Evolutionary conservation across 148 eudicot species (phyloP), one percentile per base, ranked within the genome.

Genomic region (Beta vulgaris): DNA sequence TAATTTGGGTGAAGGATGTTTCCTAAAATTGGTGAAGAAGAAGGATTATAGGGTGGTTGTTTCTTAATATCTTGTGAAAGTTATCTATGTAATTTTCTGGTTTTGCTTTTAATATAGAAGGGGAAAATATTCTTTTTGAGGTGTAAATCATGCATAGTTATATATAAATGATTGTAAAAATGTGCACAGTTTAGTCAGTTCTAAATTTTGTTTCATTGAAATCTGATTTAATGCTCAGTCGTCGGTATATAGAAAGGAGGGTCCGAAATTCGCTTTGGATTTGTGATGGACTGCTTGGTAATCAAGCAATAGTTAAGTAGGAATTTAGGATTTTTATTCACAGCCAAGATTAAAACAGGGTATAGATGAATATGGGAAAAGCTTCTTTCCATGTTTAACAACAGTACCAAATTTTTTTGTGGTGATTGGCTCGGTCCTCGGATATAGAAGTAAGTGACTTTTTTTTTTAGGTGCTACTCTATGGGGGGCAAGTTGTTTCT

Each of bases 401-500:
- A n/a, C n/a, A n/a, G n/a, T n/a, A n/a, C n/a, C n/a, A n/a, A n/a
- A n/a, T n/a, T n/a, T n/a, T n/a, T n/a, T n/a, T n/a, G n/a, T n/a
- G n/a, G n/a, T n/a, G n/a, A n/a, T n/a, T n/a, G n/a, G n/a, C n/a
- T n/a, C n/a, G n/a, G n/a, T n/a, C n/a, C n/a, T n/a, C n/a, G n/a
- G n/a, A n/a, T n/a, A n/a, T n/a, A n/a, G n/a, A 54, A 44, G 36
- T 43, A 9, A n/a, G 60, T 19, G 19, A 34, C 32, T 28, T 1
- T 72, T 11, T 74, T 65, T 77, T 79, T 42, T 78, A 91, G 93
- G 93, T 93, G 62, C 86, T 86, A 72, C 84, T 93, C 42, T 62
- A 80, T 78, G 96, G 93, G 28, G 96, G 87, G 34, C 96, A 87
- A 76, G 92, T 92, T 77, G 84, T 89, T 69, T 86, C 95, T 57